These are phyloP conservation scores for Scleroderma bovista DNA, from an alignment of 768 basidiomycete species.

Conservation along the genomic window DNA sequence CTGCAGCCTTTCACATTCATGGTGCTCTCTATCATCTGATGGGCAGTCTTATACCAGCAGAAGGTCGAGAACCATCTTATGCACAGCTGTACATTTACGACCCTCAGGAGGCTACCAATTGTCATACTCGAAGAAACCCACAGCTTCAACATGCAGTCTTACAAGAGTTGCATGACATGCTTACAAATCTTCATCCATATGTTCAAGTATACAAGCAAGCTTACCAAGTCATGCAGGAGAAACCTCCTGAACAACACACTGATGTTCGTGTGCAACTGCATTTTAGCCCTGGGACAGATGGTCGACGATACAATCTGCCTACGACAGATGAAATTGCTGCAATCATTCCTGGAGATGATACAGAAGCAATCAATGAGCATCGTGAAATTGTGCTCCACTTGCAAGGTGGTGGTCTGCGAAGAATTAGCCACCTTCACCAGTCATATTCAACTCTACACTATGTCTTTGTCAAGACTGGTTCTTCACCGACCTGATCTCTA, in stretches of 20 bases:
- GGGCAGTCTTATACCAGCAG: conserved; percentile 27
- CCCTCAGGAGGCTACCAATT: conserved; percentile 27
- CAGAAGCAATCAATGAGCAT: conserved; percentile 4
- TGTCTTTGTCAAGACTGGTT: too few relatives aligned
- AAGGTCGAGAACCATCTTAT: conserved; percentile 22
- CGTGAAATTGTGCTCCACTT: conserved; percentile 33
- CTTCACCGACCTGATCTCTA: too few relatives aligned
- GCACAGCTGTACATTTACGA: conserved; percentile 42
- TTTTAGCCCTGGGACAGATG: conserved; percentile 18
- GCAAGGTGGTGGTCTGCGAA: conserved; percentile 15
- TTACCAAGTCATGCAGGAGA: conserved; percentile 24
- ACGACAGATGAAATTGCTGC: conserved; percentile 39
- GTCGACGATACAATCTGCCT: conserved; percentile 38
- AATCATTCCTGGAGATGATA: conserved; percentile 32
- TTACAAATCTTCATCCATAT: conserved; percentile 21
- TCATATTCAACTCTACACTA: conserved; percentile 37
- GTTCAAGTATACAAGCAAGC: conserved; percentile 28
- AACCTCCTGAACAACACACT: conserved; percentile 11
- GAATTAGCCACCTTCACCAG: conserved; percentile 30
- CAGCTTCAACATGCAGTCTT: conserved; percentile 16
- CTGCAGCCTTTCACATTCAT: conserved; percentile 31
- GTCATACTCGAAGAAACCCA: conserved; percentile 18
- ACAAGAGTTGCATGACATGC: conserved; percentile 18
- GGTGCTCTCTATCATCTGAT: conserved; percentile 33
- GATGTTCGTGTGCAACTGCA: conserved; percentile 8